Base-by-base conservation (phyloP, 371 early-diverging fungal species). In the Syncephalastrum monosporum region DNA sequence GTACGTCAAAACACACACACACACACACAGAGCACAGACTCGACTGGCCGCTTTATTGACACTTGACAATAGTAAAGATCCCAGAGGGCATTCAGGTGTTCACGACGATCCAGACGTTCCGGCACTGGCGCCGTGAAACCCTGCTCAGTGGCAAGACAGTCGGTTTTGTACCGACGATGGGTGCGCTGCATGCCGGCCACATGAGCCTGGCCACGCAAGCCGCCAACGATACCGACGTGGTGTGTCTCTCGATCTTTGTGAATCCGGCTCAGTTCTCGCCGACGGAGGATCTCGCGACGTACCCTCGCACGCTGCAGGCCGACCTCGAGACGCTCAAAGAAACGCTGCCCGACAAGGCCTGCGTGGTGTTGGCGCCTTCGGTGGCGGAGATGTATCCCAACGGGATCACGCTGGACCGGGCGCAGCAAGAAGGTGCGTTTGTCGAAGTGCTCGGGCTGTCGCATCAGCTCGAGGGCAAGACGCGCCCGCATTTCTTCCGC, bases 221-320 rank as follows among this genome's bases (percentile, higher is more conserved):
- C 0, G 46, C 21, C 29, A 45, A 33, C 44, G 13, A 54, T 1
- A 25, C 5, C 15, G 50, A 50, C 25, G 50, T 50, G 16, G 91
- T 93, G 5, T 89, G 92, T 0, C 78, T 93, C 23, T 87, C 89
- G 47, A 92, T 98, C 50, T 98, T 96, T 77, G 98, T 98, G 21
- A 98, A 98, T 61, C 98, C 98, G 16, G 90, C 97, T 4, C 98
- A 98, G 64, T 98, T 98, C 67, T 94, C 96, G 1, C 97, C 97
- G 0, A 85, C 87, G 54, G 98, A 98, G 71, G 98, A 98, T 63
- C 78, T 96, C 23, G 88, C 81, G 54, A 80, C 82, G 43, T 98
- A 98, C 63, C 98, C 98, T 19, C 88, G 97, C 42, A 93, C 95
- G 0, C 69, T 59, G 16, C 85, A 88, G 25, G 53, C 67, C 4